phyloP scores from a whole-genome alignment of 768 basidiomycete species.

The Trametes maxima region DNA sequence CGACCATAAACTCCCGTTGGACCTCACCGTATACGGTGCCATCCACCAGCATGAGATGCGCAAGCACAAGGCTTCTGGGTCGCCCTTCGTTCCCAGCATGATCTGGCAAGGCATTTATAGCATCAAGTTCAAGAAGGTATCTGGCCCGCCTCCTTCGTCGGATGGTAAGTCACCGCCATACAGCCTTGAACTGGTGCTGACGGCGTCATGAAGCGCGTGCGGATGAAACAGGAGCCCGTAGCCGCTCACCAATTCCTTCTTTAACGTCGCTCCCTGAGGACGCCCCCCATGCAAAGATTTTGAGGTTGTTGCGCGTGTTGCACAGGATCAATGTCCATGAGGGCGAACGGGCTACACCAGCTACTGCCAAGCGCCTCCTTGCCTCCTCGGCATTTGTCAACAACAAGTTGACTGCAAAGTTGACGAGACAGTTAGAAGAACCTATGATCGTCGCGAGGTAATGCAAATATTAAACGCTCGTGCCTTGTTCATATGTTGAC shows the following conservation, averaged over 20 bases:
- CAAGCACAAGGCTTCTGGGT: conserved; percentile 57
- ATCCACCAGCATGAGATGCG: conserved; percentile 90
- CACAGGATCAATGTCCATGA: conserved; percentile 81
- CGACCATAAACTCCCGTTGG: conserved; percentile 79
- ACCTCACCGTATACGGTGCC: conserved; percentile 94
- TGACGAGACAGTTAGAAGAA: conserved; percentile 96
- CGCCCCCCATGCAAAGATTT: conserved; percentile 84
- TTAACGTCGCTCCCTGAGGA: conserved; percentile 84
- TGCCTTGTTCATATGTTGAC: conserved; percentile 7
- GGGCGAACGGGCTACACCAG: conserved; percentile 56
- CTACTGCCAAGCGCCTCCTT: conserved; percentile 57
- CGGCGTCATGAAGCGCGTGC: conserved; percentile 31
- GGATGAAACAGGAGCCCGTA: conserved; percentile 50
- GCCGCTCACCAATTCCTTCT: conserved; percentile 63
- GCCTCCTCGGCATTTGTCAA: conserved; percentile 90
- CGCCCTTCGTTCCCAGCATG: conserved; percentile 59
- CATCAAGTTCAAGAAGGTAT: conserved; percentile 90
- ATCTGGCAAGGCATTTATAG: conserved; percentile 93
- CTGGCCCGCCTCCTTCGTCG: conserved; percentile 69
- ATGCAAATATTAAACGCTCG: conserved; percentile 20
- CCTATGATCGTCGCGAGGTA: conserved; percentile 99
- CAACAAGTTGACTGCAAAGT: conserved; percentile 96
- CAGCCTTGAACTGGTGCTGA: not conserved
- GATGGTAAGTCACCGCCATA: conserved; percentile 52
- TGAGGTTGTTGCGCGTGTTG: conserved; percentile 86